Base-by-base conservation (phyloP, 352 stramenopile genomes). In the Plasmopara muralis region DNA sequence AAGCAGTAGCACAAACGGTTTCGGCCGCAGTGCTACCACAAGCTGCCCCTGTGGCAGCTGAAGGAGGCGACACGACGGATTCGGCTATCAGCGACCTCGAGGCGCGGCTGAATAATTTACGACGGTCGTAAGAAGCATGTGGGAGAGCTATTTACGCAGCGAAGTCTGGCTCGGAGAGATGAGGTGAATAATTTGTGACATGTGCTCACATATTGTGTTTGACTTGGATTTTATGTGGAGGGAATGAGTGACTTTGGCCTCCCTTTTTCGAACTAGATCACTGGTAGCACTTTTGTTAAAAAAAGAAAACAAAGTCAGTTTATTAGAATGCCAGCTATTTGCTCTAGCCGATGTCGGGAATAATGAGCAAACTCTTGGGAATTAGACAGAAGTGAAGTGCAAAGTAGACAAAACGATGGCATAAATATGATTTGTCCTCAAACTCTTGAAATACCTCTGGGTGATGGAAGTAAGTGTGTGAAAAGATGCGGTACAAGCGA, bases 21-120 rank as follows among this genome's bases (percentile, higher is more conserved):
- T 60, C 74, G 10, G 63, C 67, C 8, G 57, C 57, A 15, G 60
- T 50, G 7, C 31, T 63, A 2, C 68, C 73, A n/a, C 78, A 72
- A 34, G 60, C 74, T 30, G 74, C 77, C 0, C 76, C 79, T 1
- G 76, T 87, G 5, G 72, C 79, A 14, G 75, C 75, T 43, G 77
- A 66, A 43, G 68, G 63, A 18, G 58, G 60, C 9, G 58, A 57
- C 38, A 67, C 64, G 54, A 60, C 60, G 48, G 71, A 95, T 55
- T 83, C 90, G 15, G 87, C 90, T 40, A 87, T 99, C 45, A 96
- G 80, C 62, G 96, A 99, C 61, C 79, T 99, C 31, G 96, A 99
- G 74, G 88, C 87, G 45, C 78, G 96, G 54, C 77, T 99, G 58
- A 98, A 99, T 78, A 99, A 98, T 74, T 68, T 99, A 53, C 77